These are phyloP conservation scores for Colletotrichum brevisporum DNA, from an alignment of 2,329 filamentous ascomycete genomes.

Conservation along the genomic window DNA sequence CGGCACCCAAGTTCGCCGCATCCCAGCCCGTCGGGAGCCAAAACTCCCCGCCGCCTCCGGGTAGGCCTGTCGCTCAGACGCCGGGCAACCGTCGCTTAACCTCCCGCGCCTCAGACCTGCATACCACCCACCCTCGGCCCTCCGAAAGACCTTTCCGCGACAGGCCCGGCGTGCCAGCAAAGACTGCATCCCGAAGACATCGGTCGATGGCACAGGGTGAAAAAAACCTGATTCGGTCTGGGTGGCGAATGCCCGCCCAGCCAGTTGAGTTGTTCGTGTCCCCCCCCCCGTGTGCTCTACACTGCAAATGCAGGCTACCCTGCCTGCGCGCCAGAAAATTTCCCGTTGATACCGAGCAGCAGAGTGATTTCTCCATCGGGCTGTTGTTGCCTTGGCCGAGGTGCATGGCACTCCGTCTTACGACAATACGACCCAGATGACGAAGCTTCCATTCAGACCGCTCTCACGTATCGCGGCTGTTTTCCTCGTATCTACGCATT, in stretches of 20 bases:
- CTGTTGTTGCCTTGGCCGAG: conserved; percentile 5
- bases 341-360: neutral
- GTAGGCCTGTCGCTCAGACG: neutral
- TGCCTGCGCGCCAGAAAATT: conserved; percentile 9
- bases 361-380: neutral
- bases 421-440: conserved; percentile 4
- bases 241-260: conserved; percentile 23
- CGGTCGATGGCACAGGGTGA: neutral
- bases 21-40: neutral
- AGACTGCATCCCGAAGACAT: neutral
- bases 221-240: conserved; percentile 1
- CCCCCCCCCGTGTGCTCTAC: no score
- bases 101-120: conserved; percentile 23
- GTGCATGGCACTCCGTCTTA: conserved; percentile 6
- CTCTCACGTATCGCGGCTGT: neutral
- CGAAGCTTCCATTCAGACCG: neutral
- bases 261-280: neutral
- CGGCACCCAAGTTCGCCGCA: neutral
- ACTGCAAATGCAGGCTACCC: conserved; percentile 12
- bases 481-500: neutral
- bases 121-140: conserved; percentile 8
- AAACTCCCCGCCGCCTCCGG: neutral
- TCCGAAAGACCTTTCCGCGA: neutral
- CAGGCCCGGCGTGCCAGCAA: neutral
- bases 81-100: conserved; percentile 23